Conservation (phyloP, 176 grass and related monocot genomes). For the Ampelocalamus luodianensis region DNA sequence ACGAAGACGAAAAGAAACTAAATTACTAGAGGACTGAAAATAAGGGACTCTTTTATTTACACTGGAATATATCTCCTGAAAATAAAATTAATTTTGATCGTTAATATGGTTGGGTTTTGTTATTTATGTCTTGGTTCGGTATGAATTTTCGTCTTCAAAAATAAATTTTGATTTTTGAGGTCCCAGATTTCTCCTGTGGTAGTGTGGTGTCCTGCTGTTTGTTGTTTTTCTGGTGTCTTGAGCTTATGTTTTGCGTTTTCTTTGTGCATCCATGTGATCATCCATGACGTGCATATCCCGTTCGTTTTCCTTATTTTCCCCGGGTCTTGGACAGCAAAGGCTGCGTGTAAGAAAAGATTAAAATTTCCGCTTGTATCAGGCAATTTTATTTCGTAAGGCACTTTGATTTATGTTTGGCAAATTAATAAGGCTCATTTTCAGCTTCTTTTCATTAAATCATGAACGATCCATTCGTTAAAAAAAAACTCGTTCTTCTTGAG, state of each 20-base stretch:
- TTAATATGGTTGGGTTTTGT: background rate
- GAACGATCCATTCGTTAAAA: too few relatives aligned
- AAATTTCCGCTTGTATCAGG: too few relatives aligned
- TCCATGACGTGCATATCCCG: too few relatives aligned
- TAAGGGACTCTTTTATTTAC: too few relatives aligned
- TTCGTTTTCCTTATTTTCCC: too few relatives aligned
- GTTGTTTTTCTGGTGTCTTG: background rate
- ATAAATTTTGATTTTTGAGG: slow-evolving; percentile 7
- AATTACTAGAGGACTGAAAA: slow-evolving; percentile 23
- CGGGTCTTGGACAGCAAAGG: background rate
- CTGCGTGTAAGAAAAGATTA: too few relatives aligned
- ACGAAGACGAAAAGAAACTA: background rate
- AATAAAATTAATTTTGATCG: too few relatives aligned
- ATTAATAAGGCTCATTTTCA: background rate
- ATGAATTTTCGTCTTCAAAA: background rate
- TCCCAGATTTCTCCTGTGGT: slow-evolving; percentile 9
- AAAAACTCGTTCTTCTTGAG: too few relatives aligned
- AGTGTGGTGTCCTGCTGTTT: background rate
- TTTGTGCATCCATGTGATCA: background rate
- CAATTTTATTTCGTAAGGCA: background rate
- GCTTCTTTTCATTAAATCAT: background rate
- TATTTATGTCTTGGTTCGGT: background rate
- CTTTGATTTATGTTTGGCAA: background rate
- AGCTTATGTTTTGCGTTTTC: background rate
- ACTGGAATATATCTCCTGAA: too few relatives aligned